Evolutionary conservation across 768 basidiomycete species (phyloP).

Genomic region (Russula compacta): DNA sequence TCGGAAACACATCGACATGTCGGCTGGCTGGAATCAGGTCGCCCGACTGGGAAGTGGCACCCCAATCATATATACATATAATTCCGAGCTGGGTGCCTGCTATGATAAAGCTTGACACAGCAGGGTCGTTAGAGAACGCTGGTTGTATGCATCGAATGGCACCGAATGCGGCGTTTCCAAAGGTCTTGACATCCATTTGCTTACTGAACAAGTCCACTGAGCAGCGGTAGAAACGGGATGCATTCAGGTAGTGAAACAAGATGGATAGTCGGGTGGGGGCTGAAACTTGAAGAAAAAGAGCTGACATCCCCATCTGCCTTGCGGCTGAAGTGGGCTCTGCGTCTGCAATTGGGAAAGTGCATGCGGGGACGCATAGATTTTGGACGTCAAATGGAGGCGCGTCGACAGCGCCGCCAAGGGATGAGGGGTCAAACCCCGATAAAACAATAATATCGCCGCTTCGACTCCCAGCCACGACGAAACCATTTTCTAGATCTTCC

Average conservation of each 20-base stretch:
- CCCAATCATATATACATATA: conserved; percentile 53
- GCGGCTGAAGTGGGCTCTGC: not conserved
- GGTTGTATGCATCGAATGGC: conserved; percentile 43
- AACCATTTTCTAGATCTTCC: conserved; percentile 33
- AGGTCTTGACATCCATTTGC: conserved; percentile 31
- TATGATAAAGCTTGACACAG: conserved; percentile 44
- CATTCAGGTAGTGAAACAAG: conserved; percentile 43
- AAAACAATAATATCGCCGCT: conserved; percentile 55
- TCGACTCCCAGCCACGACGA: conserved; percentile 41
- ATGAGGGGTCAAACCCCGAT: conserved; percentile 32
- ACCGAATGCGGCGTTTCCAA: conserved; percentile 46
- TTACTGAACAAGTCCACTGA: conserved; percentile 28
- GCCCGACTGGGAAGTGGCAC: conserved; percentile 12
- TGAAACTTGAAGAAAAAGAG: conserved; percentile 8
- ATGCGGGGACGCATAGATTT: conserved; percentile 1
- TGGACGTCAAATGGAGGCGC: not conserved
- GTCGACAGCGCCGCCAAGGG: conserved; percentile 16
- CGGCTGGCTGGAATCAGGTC: conserved; percentile 29
- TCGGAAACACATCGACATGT: conserved; percentile 55
- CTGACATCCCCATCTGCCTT: not conserved
- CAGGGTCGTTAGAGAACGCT: conserved; percentile 33
- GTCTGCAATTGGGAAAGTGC: not conserved
- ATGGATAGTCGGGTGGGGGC: conserved; percentile 26
- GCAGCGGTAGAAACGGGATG: conserved; percentile 45
- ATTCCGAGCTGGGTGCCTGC: conserved; percentile 59